Evolutionary conservation across 2,329 filamentous ascomycete species (phyloP), one percentile per base, ranked within the genome.

Genomic region (Akanthomyces uredinophilus): DNA sequence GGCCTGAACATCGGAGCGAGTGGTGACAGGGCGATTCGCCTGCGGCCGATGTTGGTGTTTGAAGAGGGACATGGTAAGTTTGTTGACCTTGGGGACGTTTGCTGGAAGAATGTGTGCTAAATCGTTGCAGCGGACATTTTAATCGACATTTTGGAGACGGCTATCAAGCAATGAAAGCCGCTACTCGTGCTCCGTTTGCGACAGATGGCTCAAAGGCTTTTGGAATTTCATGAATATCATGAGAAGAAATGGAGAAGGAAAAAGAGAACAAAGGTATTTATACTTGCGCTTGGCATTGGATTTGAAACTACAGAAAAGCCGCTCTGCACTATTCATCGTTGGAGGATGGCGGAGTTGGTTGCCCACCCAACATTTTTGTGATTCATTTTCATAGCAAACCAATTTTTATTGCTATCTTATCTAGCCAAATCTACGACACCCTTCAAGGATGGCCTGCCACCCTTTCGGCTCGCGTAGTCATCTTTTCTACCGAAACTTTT

Each of bases 11-110:
- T 64, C 18, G 59, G 63, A 6, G 63, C 52, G 14, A 64, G 59
- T 27, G 63, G 63, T 14, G 63, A 64, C 7, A 43, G 49, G n/a
- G 52, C 63, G 4, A 61, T 64, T 41, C 59, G 63, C 11, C 59
- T 64, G 29, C 59, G 63, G 11, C 63, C 63, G 7, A 64, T 62
- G 63, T 59, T 64, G 1, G 53, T 64, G 14, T 64, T 62, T 51
- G 59, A 61, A 46, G 47, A 64, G 41, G 24, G 43, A n/a, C 63
- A 64, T 47, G 61, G 64, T 65, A 39, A 44, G 63, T 64, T 4
- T 14, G n/a, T 16, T n/a, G n/a, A 14, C 18, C 27, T 44, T 39
- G 16, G 16, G n/a, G 1, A 13, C 27, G 3, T 27, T 27, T 5
- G 1, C 20, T n/a, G 13, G 22, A 5, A 16, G 10, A 18, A 13